These are phyloP conservation scores for Claviceps sp. DNA, from an alignment of 2,329 filamentous ascomycete genomes.

Conservation along the genomic window DNA sequence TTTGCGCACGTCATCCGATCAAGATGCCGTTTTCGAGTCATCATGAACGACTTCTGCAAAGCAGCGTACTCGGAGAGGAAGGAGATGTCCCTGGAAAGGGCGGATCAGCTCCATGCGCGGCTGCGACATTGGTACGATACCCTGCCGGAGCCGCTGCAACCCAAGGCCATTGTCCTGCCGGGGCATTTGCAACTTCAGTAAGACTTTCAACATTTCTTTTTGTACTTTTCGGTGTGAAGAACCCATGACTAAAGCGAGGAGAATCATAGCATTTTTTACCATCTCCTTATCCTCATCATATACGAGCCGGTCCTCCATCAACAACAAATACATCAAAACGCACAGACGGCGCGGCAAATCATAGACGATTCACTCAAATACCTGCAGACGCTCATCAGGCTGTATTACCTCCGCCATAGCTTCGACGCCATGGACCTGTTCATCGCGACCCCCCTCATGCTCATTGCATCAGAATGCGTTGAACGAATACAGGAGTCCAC, in stretches of 20 bases:
- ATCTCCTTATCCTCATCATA: constrained; percentile 14
- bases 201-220: constrained; percentile 7
- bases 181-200: constrained; percentile 24
- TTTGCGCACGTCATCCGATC: constrained; percentile 18
- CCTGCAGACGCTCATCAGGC: constrained; percentile 14
- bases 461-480: constrained; percentile 10
- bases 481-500: constrained; percentile 12
- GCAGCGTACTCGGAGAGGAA: constrained; percentile 8
- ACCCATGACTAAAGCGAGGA: neutral
- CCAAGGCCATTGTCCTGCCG: constrained; percentile 19
- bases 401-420: constrained; percentile 19
- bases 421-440: constrained; percentile 19
- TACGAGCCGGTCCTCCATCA: constrained; percentile 13
- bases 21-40: constrained; percentile 15
- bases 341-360: constrained; percentile 6
- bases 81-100: constrained; percentile 9
- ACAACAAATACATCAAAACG: neutral
- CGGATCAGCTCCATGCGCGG: constrained; percentile 9
- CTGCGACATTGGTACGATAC: constrained; percentile 16
- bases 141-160: constrained; percentile 14
- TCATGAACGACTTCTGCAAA: constrained; percentile 20
- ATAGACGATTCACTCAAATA: constrained; percentile 11
- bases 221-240: neutral
- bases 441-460: constrained; percentile 20
- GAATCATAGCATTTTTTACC: constrained; percentile 12